Evolutionary conservation across 192 early-diverging fungal species (phyloP).

Genomic region (Backusella macrospora): DNA sequence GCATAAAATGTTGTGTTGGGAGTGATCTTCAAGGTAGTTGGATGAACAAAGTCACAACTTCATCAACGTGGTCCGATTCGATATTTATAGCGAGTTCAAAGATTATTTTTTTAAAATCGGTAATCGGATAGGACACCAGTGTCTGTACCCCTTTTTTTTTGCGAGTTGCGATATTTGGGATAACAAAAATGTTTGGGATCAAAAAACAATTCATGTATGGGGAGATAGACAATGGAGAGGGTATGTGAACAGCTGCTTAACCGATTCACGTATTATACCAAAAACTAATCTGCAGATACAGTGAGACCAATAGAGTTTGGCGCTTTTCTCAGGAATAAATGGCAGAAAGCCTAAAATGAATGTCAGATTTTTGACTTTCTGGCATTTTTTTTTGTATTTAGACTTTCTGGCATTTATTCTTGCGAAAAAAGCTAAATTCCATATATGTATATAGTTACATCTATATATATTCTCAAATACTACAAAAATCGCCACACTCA

Average conservation of each 20-base stretch:
- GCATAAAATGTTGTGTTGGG: neutral
- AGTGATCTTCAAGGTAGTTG: constrained; percentile 16
- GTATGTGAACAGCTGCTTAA: neutral
- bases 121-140: neutral
- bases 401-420: too few relatives aligned
- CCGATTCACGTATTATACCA: too few relatives aligned
- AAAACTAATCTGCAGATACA: too few relatives aligned
- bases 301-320: too few relatives aligned
- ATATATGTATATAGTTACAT: too few relatives aligned
- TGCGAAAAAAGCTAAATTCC: too few relatives aligned
- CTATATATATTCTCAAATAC: too few relatives aligned
- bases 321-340: too few relatives aligned
- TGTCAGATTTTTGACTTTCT: too few relatives aligned
- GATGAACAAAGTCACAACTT: neutral
- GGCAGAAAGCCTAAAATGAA: too few relatives aligned
- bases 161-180: constrained; percentile 6
- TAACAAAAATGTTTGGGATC: neutral
- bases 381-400: too few relatives aligned
- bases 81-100: constrained; percentile 3
- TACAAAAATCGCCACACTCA: too few relatives aligned
- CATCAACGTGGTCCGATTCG: neutral
- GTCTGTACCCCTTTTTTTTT: neutral
- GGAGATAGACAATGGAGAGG: constrained; percentile 29
- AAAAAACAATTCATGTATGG: constrained; percentile 32
- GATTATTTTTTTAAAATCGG: neutral